Percentiles rank a stretch among this genome's conserved stretches.
phyloP scores from a whole-genome alignment of 2,329 filamentous ascomycete genomes.

The Talaromyces sp. region DNA sequence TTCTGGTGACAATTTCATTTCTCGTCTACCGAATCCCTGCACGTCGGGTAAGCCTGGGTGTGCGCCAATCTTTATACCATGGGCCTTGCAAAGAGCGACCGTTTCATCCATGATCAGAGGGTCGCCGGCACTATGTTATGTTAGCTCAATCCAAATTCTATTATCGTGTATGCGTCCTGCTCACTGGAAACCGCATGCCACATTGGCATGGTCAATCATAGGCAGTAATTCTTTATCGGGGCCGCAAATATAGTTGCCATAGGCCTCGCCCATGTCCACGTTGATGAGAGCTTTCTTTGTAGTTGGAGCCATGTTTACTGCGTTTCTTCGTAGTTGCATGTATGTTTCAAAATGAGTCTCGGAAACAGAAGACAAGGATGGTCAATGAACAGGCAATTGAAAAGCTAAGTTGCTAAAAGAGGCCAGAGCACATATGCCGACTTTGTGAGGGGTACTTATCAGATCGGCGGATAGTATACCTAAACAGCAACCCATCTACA shows the following conservation, averaged over 20 bases:
- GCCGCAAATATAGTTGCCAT: conserved; percentile 50
- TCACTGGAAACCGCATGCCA: conserved; percentile 59
- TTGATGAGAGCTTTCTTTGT: conserved; percentile 54
- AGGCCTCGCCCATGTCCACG: conserved; percentile 50
- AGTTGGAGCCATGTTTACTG: conserved; percentile 46
- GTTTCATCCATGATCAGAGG: conserved; percentile 65
- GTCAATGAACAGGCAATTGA: background rate
- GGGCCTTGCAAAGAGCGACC: conserved; percentile 57
- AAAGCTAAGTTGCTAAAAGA: background rate
- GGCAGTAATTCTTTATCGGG: conserved; percentile 62
- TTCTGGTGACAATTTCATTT: conserved; percentile 58
- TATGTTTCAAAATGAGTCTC: background rate
- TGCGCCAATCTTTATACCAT: conserved; percentile 59
- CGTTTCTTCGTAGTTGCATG: conserved; percentile 13
- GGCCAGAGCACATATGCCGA: background rate
- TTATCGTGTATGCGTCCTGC: background rate
- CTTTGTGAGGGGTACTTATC: background rate
- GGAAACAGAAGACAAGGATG: background rate
- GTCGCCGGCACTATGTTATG: conserved; percentile 42
- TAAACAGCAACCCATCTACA: background rate
- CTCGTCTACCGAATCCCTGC: conserved; percentile 63
- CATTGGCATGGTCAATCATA: conserved; percentile 61
- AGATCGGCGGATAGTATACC: background rate
- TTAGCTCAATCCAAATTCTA: background rate
- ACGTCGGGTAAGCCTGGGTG: conserved; percentile 66